Conservation (phyloP, 768 basidiomycete genomes). For the Russula emetica region DNA sequence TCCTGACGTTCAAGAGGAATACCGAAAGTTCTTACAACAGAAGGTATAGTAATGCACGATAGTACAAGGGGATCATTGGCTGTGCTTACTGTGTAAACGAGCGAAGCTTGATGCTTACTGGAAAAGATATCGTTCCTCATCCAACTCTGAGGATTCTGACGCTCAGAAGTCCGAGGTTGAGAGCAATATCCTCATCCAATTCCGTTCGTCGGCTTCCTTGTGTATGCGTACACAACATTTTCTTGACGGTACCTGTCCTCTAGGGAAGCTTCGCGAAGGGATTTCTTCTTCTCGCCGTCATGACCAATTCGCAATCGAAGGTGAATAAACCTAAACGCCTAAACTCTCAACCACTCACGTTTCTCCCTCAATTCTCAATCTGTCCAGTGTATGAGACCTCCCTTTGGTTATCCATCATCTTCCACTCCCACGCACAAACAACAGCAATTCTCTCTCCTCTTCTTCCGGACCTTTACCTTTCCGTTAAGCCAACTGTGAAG, state of each 20-base stretch:
- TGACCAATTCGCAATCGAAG: constrained; percentile 65
- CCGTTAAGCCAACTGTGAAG: constrained; percentile 29
- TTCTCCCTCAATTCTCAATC: neutral
- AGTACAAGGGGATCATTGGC: neutral
- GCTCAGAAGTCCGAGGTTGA: constrained; percentile 47
- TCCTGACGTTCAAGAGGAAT: constrained; percentile 57
- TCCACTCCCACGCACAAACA: constrained; percentile 57
- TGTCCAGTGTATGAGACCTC: constrained; percentile 68
- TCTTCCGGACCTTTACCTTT: constrained; percentile 46
- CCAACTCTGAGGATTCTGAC: constrained; percentile 14
- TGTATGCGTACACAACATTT: neutral
- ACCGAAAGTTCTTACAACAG: constrained; percentile 55
- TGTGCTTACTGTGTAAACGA: constrained; percentile 2
- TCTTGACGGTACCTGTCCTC: constrained; percentile 1
- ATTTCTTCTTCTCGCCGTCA: constrained; percentile 54
- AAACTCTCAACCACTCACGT: neutral
- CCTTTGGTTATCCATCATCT: constrained; percentile 57
- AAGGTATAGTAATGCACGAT: constrained; percentile 46
- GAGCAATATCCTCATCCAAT: constrained; percentile 68
- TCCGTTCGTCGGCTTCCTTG: constrained; percentile 46
- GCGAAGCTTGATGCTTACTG: constrained; percentile 50
- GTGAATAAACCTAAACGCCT: constrained; percentile 37
- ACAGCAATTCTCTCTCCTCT: constrained; percentile 59
- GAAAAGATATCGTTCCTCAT: constrained; percentile 34
- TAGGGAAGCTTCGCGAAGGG: constrained; percentile 77